Evolutionary conservation across 495 filamentous ascomycete species (phyloP), one percentile per base, ranked within the genome.

Genomic region (Aspergillus campestris): DNA sequence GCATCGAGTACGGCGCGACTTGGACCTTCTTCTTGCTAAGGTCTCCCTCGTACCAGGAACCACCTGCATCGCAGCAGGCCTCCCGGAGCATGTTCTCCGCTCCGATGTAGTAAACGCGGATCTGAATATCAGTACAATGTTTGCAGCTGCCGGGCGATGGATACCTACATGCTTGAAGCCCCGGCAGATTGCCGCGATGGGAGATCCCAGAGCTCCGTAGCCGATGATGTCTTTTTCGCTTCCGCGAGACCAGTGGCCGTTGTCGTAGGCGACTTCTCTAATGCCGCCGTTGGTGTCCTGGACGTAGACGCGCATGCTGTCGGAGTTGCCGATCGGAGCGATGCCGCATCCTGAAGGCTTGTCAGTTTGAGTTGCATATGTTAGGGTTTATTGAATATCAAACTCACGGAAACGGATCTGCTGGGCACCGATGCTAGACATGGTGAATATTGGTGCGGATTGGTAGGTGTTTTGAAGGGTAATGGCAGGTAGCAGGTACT

Each of bases 171-270:
- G 18, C 18, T 24, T 24, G 18, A 24, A 24, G 18, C 18, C 18
- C 4, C 18, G 18, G 0, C 8, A 32, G 5, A 42, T 7, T 9
- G 40, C 40, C 0, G 42, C 42, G 7, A 45, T 29, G 33, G 42
- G 42, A 30, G 33, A 35, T 37, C 42, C 42, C 14, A 45, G 15
- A 12, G 37, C 38, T 0, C 29, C 42, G 14, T 28, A 7, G 2
- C 15, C 33, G n/a, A 45, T 27, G 5, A 45, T 12, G 15, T 45
- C 15, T 2, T 34, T 31, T 10, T 45, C 33, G 15, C 14, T 11
- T 15, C 42, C 42, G 28, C 42, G 33, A 13, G 32, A 35, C 42
- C 42, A 45, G 10, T 37, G n/a, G 15, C 42, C 42, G 7, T 37
- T 31, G 3, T 38, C 14, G 42, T 24, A 45, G 15, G 32, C 29